Evolutionary conservation across 169 alveolate species (phyloP), one percentile per base, ranked within the genome.

Genomic region (Eimeria sp.): DNA sequence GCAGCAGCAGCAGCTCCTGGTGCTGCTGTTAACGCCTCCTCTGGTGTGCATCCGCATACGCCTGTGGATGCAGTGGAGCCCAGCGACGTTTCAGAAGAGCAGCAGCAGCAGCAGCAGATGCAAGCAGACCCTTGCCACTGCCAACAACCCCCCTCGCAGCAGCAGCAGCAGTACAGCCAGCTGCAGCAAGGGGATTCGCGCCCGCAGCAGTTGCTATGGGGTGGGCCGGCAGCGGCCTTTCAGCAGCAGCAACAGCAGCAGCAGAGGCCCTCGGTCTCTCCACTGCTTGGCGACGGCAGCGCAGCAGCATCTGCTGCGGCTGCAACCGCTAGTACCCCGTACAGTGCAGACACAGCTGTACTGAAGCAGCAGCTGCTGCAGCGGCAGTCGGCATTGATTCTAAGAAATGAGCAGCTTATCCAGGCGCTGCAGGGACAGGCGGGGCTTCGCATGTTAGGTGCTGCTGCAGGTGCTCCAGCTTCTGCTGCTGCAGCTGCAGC

Each of bases 301-400:
- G 58, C 84, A 34, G 54, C 54, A 40, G 54, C 84, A 40, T 14
- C 58, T 6, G 54, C 58, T 14, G 89, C 89, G 13, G 57, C 86
- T 34, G 86, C 86, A 16, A 18, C n/a, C 27, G 13, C 0, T 7
- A 49, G 43, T 80, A 27, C 67, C 47, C 47, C 58, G 45, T 83
- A 54, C 45, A 51, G 70, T 57, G 57, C 58, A 1, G 91, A 51
- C 27, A 25, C 91, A 57, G 76, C 72, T 43, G 91, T 51, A 27
- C 49, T 43, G 83, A 61, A 87, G 94, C 94, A 87, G 83, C 94
- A 87, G 83, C 83, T 87, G 70, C 82, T 63, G 82, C 94, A 87
- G 45, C 82, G 67, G 18, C 94, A 87, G 83, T 65, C 84, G 6
- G 80, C 83, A 14, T 67, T 63, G 3, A 61, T 63, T 22, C 43